Percentiles rank a stretch among this genome's conserved stretches.
Evolutionary conservation across 208 protist genomes (phyloP).

Genomic region (Leishmania braziliensis): DNA sequence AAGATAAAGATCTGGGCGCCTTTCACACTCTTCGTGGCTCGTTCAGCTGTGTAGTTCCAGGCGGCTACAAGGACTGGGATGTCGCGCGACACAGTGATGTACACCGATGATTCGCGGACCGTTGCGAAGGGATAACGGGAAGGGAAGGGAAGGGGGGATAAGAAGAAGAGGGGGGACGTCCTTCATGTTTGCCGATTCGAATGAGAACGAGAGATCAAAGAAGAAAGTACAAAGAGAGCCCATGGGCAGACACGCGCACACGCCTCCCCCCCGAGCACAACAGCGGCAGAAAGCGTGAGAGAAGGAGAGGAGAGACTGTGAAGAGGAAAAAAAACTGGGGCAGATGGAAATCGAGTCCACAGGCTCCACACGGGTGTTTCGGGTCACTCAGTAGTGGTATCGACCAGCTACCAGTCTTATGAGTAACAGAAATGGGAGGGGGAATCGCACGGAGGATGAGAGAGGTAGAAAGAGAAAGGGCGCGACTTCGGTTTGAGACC

Average conservation of each 20-base stretch:
- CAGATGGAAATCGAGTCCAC: background rate
- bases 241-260: background rate
- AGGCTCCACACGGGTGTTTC: background rate
- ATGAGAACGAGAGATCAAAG: background rate
- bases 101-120: background rate
- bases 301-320: background rate
- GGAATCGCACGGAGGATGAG: background rate
- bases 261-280: background rate
- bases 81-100: background rate
- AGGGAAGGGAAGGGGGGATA: background rate
- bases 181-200: background rate
- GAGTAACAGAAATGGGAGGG: background rate
- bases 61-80: background rate
- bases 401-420: background rate
- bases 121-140: background rate
- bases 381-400: background rate
- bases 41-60: background rate
- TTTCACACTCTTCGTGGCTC: background rate
- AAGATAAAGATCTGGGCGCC: background rate
- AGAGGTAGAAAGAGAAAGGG: background rate
- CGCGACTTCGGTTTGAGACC: background rate
- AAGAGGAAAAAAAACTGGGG: background rate
- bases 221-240: background rate
- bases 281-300: background rate
- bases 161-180: background rate